Base-by-base conservation (phyloP, 192 early-diverging fungal genomes). In the Dispira parvispora region DNA sequence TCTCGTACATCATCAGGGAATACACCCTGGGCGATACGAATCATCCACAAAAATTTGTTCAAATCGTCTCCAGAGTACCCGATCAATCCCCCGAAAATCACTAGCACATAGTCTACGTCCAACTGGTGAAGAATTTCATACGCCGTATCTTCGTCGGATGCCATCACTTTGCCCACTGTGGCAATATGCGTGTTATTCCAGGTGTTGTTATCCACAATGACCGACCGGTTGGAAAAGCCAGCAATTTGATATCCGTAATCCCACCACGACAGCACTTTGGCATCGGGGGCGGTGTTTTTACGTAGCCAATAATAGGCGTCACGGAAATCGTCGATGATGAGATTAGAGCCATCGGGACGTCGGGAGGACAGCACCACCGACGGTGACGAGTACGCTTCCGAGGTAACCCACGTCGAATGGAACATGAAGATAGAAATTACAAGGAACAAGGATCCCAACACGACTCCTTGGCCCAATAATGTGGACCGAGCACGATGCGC, bases 141-240 rank as follows among this genome's bases (percentile, higher is more conserved):
- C 0, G 93, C 81, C 3, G 87, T 88, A 26, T 97, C 90, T 71
- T 99, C 96, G 23, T 81, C 75, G 13, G 84, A 87, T 2, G 92
- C 76, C 86, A 99, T 88, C 45, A 88, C 92, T 68, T 87, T 88
- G 38, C 97, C 97, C 16, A 99, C 97, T 0, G 88, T 91, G 14
- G 97, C 97, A 69, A 99, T 99, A 64, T 99, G 97, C 3, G 97
- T 99, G 82, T 99, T 99, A 85, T 99, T 99, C 97, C 97, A 99
- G 3, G 97, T 99, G 71, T 99, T 99, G 82, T 99, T 99, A 78
- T 99, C 97, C 21, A 99, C 97, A 38, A 99, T 74, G 0, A 91
- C 91, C 1, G 89, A 86, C 42, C 96, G 83, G 71, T 99, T 92
- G 18, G 96, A 89, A 92, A 99, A 96, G 21, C 97, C 97, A 0